Evolutionary conservation across 2,329 filamentous ascomycete species (phyloP).

Genomic region (Ilyonectria robusta): DNA sequence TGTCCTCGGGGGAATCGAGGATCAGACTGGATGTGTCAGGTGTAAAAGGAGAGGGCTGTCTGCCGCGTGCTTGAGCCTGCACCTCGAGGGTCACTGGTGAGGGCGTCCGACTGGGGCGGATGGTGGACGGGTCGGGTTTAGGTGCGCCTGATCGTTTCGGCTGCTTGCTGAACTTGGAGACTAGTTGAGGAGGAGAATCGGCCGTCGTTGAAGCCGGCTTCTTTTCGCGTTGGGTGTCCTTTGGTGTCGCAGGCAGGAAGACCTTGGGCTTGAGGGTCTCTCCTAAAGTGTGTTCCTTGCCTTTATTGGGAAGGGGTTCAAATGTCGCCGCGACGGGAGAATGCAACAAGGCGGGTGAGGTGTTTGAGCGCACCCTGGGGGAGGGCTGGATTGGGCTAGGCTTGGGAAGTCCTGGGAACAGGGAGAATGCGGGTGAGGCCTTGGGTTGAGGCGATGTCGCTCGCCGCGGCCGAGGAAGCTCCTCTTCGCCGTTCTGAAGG

Average conservation of each 20-base stretch:
- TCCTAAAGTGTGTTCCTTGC: slow-evolving; percentile 15
- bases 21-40: slow-evolving; percentile 47
- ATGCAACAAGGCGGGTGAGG: slow-evolving; percentile 64
- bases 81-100: slow-evolving; percentile 32
- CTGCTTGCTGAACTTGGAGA: slow-evolving; percentile 50
- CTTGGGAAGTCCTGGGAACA: slow-evolving; percentile 57
- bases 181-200: slow-evolving; percentile 33
- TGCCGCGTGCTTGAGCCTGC: slow-evolving; percentile 26
- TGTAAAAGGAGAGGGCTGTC: slow-evolving; percentile 39
- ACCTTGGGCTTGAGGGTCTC: slow-evolving; percentile 31
- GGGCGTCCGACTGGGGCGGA: slow-evolving; percentile 19
- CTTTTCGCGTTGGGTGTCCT: slow-evolving; percentile 25
- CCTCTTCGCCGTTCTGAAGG: slow-evolving; percentile 54
- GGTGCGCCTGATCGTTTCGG: slow-evolving; percentile 26
- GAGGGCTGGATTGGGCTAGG: slow-evolving; percentile 51
- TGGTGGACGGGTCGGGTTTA: slow-evolving; percentile 26
- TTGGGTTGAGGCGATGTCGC: slow-evolving; percentile 64
- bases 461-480: slow-evolving; percentile 55
- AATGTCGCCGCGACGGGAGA: slow-evolving; percentile 60
- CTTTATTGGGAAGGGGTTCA: slow-evolving; percentile 33
- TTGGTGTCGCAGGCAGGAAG: slow-evolving; percentile 27
- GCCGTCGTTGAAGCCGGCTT: slow-evolving; percentile 18
- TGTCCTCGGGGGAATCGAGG: slow-evolving; percentile 58
- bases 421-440: slow-evolving; percentile 60
- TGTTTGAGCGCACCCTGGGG: slow-evolving; percentile 67